Evolutionary conservation across 305 asterid genomes (phyloP), one percentile per base, ranked within the genome.

Genomic region (Ilex paraguariensis): DNA sequence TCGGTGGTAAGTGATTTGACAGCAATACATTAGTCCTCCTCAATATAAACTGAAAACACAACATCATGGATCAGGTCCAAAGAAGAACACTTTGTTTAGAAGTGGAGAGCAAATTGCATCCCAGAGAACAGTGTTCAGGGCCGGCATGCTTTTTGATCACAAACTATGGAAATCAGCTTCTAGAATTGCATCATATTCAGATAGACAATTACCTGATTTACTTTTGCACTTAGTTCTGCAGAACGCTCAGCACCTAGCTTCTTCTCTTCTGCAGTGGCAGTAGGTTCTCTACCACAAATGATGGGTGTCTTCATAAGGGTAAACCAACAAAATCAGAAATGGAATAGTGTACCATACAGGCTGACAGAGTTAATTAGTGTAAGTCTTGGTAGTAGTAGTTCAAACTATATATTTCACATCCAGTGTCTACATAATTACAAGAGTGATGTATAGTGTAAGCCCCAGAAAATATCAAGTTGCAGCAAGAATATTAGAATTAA

Each of bases 1-100:
- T 93, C 14, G 99, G 99, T 32, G 99, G 99, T 73, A 93, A 84
- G 88, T 93, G 99, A 75, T 90, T 93, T 39, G 97, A 93, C 49
- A 90, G 77, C 62, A 93, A 75, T 13, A 95, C 82, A 81, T 90
- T 93, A 64, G 97, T 93, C 91, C 99, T 86, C 82, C 99, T 84
- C 81, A 93, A 73, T 77, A 90, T 87, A 77, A 90, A 93, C 97
- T 90, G 96, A 69, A 16, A 79, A 77, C 33, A 62, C 56, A 59
- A 72, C 53, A 45, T 75, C 53, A 51, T 42, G 3, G 61, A 36
- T 36, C 7, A 36, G 42, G 42, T 36, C 42, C 42, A 49, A 7
- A 49, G 14, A 49, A 12, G 53, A 12, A 49, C 11, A 49, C 53
- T 49, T 49, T 49, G 53, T 49, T 49, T 49, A 12, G 11, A 49